Evolutionary conservation across 148 eudicot genomes (phyloP).

Genomic region (Hydrangea macrophylla): DNA sequence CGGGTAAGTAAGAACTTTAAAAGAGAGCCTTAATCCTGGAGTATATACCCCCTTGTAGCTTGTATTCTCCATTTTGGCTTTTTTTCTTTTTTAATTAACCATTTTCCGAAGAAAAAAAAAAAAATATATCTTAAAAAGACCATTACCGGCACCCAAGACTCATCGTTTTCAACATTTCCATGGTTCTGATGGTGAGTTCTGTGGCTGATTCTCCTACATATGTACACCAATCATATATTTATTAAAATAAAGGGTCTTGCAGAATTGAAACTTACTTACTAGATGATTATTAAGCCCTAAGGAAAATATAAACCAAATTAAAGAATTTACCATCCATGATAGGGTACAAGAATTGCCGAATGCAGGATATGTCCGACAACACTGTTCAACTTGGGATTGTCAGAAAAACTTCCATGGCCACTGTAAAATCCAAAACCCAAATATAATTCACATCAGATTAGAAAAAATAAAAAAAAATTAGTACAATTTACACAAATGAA

Average conservation of each 20-base stretch:
- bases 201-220: slow-evolving; percentile 39
- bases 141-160: slow-evolving; percentile 45
- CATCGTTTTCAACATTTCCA: slow-evolving; percentile 38
- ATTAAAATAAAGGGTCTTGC: neutral
- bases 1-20: neutral
- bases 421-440: slow-evolving; percentile 16
- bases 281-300: too few species aligned
- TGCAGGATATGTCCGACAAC: slow-evolving; percentile 37
- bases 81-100: too few species aligned
- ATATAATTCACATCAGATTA: slow-evolving; percentile 1
- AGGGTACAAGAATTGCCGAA: slow-evolving; percentile 37
- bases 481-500: too few species aligned
- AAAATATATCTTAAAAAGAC: too few species aligned
- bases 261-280: neutral
- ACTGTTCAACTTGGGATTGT: slow-evolving; percentile 26
- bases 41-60: too few species aligned
- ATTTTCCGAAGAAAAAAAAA: too few species aligned
- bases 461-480: too few species aligned
- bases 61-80: too few species aligned
- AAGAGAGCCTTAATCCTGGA: too few species aligned
- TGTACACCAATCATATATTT: neutral
- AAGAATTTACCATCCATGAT: slow-evolving; percentile 35
- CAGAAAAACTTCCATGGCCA: slow-evolving; percentile 42
- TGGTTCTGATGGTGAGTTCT: slow-evolving; percentile 41
- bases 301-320: neutral